Evolutionary conservation across 352 stramenopile genomes (phyloP), one percentile per base, ranked within the genome.

Genomic region (Globisporangium polare): DNA sequence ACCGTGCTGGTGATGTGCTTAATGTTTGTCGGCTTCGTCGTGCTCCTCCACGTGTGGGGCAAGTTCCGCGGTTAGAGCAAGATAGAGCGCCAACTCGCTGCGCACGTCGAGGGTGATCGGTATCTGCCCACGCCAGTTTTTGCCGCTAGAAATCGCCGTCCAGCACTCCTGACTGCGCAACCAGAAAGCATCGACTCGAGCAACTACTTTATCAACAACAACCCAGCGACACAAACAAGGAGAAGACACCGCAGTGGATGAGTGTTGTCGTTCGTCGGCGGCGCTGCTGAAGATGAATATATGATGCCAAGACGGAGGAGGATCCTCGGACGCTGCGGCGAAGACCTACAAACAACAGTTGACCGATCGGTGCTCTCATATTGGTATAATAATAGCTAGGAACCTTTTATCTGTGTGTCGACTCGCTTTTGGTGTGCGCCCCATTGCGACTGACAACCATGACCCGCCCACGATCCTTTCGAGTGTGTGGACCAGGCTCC

Each of bases 11-110:
- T 99, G 49, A 87, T 93, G 57, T 98, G 88, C 68, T 80, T 99
- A 60, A 86, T 92, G 58, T 99, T 99, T 73, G 95, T 99, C 55
- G 96, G 94, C 62, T 94, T 98, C 61, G 96, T 99, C 51, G 96
- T 99, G 63, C 79, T 99, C 66, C 88, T 99, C 63, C 96, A 99
- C 76, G 97, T 99, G 69, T 97, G 92, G 90, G 96, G 96, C 71
- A 99, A 99, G 78, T 98, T 99, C 82, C 93, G 85, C 70, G 78
- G 83, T 65, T 92, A 90, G 54, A 49, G 50, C 58, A 33, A 46
- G 26, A 56, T 56, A 56, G 50, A 56, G 50, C 29, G 50, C 29
- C 20, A 56, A 37, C 50, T 56, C 50, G 29, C 29, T 56, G 50
- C 50, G 50, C 29, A 4, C 50, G 50, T 55, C 50, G 50, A 18